These are phyloP conservation scores for Shiraia sp. DNA, from an alignment of 2,329 filamentous ascomycete genomes.

Conservation along the genomic window DNA sequence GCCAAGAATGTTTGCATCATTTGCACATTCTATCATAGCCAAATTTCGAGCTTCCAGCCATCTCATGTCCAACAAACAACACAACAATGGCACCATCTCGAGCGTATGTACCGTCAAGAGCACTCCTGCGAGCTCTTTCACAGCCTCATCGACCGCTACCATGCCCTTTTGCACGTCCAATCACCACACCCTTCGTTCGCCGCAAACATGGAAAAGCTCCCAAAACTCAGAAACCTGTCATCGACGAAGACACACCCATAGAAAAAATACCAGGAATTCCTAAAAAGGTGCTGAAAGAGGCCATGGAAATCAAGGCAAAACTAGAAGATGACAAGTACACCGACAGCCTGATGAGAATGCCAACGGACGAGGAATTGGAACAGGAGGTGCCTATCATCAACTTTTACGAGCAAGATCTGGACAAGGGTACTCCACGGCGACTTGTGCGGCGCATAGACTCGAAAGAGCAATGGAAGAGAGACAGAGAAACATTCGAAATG, in stretches of 20 bases:
- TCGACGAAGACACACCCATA: neutral
- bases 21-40: too few species aligned
- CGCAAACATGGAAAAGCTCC: slow-evolving; percentile 24
- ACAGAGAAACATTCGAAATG: slow-evolving; percentile 29
- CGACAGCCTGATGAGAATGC: neutral
- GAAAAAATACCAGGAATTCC: neutral
- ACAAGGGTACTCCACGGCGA: slow-evolving; percentile 23
- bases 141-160: slow-evolving; percentile 17
- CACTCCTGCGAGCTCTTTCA: slow-evolving; percentile 28
- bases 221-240: slow-evolving; percentile 10
- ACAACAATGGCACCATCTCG: slow-evolving; percentile 20
- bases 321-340: neutral
- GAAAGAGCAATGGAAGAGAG: slow-evolving; percentile 24
- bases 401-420: slow-evolving; percentile 37
- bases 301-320: neutral
- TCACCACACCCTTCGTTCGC: slow-evolving; percentile 21
- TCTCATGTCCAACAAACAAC: neutral
- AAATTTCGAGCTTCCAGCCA: too few species aligned
- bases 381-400: slow-evolving; percentile 24
- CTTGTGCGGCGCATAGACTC: slow-evolving; percentile 29
- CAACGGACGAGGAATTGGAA: slow-evolving; percentile 25
- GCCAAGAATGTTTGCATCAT: slow-evolving; percentile 30
- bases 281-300: neutral
- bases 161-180: slow-evolving; percentile 23
- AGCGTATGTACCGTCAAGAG: slow-evolving; percentile 30